phyloP scores from a whole-genome alignment of 2,329 filamentous ascomycete genomes.

The Ceratocystis variospora region DNA sequence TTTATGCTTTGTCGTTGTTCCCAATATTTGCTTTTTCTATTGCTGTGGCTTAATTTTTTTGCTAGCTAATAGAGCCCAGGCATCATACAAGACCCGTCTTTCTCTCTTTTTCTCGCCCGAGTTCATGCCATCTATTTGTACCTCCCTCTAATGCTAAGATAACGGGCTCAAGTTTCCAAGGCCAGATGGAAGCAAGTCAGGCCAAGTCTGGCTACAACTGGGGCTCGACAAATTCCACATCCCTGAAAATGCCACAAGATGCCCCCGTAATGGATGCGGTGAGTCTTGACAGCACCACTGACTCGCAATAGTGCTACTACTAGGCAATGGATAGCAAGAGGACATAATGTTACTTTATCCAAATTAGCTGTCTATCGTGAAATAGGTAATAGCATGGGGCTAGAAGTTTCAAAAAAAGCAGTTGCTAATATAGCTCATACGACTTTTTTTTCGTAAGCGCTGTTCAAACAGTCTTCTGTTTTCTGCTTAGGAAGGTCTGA shows the following conservation, averaged over 20 bases:
- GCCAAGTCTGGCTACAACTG: neutral
- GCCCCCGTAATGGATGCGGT: neutral
- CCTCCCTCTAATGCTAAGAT: neutral
- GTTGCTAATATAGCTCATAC: constrained; percentile 3
- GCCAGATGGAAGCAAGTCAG: neutral
- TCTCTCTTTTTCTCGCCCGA: constrained; percentile 1
- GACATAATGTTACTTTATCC: neutral
- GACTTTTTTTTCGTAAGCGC: neutral
- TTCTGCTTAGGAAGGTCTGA: neutral
- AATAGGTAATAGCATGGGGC: neutral
- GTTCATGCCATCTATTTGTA: constrained; percentile 6
- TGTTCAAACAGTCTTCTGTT: neutral
- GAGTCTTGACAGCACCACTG: neutral
- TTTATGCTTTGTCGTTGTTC: neutral
- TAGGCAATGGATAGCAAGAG: neutral
- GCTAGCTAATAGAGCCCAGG: neutral
- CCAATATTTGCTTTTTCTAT: neutral
- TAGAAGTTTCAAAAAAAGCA: constrained; percentile 7
- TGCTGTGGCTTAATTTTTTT: neutral
- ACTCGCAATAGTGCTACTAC: neutral
- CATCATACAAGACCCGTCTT: neutral
- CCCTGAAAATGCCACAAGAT: constrained; percentile 4
- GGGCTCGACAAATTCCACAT: neutral
- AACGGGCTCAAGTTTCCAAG: neutral
- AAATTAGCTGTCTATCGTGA: neutral